A percentile compares a stretch with the other conserved stretches of the same genome.
These are phyloP conservation scores for Graphiopsis chlorocephala DNA, from an alignment of 2,329 filamentous ascomycete genomes.

Conservation along the genomic window DNA sequence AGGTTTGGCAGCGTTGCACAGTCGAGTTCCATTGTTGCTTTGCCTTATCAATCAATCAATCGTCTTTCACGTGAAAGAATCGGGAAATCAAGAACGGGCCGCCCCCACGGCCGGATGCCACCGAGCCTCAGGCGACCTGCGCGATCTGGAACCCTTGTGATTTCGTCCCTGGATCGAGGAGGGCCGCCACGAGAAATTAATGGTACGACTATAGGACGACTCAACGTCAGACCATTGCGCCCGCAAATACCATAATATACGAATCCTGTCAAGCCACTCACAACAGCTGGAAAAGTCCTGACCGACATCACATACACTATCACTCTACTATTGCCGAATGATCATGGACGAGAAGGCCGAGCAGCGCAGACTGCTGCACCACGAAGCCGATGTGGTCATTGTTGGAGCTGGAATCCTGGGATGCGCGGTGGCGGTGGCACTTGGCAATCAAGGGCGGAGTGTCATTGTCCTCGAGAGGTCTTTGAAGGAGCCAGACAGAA, in stretches of 20 bases:
- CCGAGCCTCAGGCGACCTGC: constrained; percentile 1
- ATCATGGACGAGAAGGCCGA: constrained; percentile 29
- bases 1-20: neutral
- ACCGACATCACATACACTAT: neutral
- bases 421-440: constrained; percentile 77
- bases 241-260: neutral
- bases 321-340: neutral
- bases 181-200: constrained; percentile 5
- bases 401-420: constrained; percentile 90
- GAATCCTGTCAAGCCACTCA: neutral
- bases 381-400: constrained; percentile 78
- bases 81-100: neutral
- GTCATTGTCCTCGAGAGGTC: constrained; percentile 86
- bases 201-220: neutral
- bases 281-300: neutral
- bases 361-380: constrained; percentile 52
- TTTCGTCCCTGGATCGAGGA: constrained; percentile 7
- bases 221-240: neutral
- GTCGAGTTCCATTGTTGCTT: neutral
- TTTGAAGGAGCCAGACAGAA: constrained; percentile 89
- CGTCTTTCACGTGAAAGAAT: constrained; percentile 6
- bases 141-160: constrained; percentile 5
- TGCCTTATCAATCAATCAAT: neutral
- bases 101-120: neutral
- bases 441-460: constrained; percentile 85